Base-by-base conservation (phyloP, 1,284 basidiomycete genomes). In the Stygiomarasmius scandens region DNA sequence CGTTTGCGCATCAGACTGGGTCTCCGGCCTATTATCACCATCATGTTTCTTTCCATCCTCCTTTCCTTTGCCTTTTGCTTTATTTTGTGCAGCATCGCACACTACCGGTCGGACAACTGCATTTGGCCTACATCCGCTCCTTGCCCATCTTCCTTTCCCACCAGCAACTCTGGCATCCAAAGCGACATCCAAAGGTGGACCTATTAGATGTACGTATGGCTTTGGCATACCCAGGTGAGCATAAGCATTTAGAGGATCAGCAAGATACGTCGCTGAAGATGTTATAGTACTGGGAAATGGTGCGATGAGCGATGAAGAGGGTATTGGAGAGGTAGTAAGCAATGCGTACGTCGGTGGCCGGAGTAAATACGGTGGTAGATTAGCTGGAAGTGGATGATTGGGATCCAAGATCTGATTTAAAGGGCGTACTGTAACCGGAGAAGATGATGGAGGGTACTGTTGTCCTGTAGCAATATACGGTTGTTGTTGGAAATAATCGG, bases 101-200 rank as follows among this genome's bases (percentile, higher is more conserved):
- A 95, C 69, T 29, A 95, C 79, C 0, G 94, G 93, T 1, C 92
- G 77, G 11, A 98, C 70, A 2, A 96, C 90, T 0, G 90, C 93
- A 66, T 98, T 98, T 8, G 95, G 95, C 62, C 90, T 81, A 71
- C 96, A 98, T 0, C 94, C 93, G 55, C 81, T 90, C 46, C 96
- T 77, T 0, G 90, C 86, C 71, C 92, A 98, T 16, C 93, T 78
- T 0, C 83, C 81, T 58, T 90, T 82, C 58, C 80, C 84, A 4
- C 94, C 94, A n/a, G 85, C 85, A n/a, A 84, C 77, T 14, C 96
- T 76, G 0, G 91, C 83, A 65, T 98, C 96, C 34, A 98, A 77
- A 2, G 91, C 89, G 12, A 97, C 71, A 61, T 89, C 89, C 59
- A 96, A 78, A 0, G 93, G 93, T 0, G 87, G 87, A 0, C 91